Base-by-base conservation (phyloP, 371 early-diverging fungal species). In the Mortierella sp. region DNA sequence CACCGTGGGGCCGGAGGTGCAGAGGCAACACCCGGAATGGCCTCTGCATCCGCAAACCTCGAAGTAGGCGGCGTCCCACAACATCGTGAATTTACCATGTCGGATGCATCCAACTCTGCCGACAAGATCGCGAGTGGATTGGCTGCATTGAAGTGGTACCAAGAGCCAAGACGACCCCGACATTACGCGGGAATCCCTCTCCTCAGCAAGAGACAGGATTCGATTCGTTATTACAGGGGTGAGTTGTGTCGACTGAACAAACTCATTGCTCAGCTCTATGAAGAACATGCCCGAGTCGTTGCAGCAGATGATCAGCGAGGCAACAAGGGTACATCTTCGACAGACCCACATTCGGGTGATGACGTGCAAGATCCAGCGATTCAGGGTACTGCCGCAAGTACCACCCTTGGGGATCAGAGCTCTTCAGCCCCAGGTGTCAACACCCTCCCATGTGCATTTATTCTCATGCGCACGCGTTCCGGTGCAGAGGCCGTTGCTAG, bases 171-270 rank as follows among this genome's bases (percentile, higher is more conserved):
- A 28, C 56, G 72, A 2, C 72, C 72, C 11, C 23, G 56, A 12
- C 72, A 72, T 29, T 72, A 66, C 28, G 25, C 56, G 4, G 72
- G 72, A 0, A 66, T 72, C 5, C 72, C 72, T 12, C n/a, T 72
- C 23, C 16, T 72, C 48, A 72, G 72, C 30, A 72, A 66, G n/a
- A 37, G 63, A 14, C 66, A 72, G 25, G 72, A 72, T 19, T 72
- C 72, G 28, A 72, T 72, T n/a, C 66, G 72, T 23, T 66, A 72
- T 23, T 72, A 72, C n/a, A 66, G 72, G 12, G 72, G 66, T 7
- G 72, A 72, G 23, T 58, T 72, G 14, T 72, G 72, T 57, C 72
- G 66, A 3, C 19, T 72, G 30, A 66, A 66, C 62, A 72, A 72
- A 30, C 26, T 57, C 4, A 72, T 72, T n/a, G 57, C 43, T 18